Percentiles rank a stretch among this genome's conserved stretches.
Evolutionary conservation across 2,329 filamentous ascomycete genomes (phyloP).

Genomic region (Colletotrichum higginsianum): DNA sequence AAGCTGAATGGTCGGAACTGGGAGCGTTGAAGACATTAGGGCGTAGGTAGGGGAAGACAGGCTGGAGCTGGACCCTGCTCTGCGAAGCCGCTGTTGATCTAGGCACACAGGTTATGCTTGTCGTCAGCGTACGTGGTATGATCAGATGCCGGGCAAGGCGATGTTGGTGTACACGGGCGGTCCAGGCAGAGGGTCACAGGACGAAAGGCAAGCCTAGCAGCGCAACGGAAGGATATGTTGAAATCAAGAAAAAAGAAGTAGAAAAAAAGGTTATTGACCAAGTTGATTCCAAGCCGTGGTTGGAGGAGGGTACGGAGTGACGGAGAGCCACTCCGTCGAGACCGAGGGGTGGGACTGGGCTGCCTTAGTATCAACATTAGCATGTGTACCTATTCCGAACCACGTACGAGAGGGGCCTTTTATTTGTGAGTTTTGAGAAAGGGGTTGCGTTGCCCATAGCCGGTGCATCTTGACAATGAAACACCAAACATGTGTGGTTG

Average conservation of each 20-base stretch:
- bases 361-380: slow-evolving; percentile 17
- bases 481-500: background rate
- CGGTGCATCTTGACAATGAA: slow-evolving; percentile 7
- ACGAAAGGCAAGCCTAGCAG: background rate
- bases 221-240: slow-evolving; percentile 1
- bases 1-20: slow-evolving; percentile 15
- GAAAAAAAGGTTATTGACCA: background rate
- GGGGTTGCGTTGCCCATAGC: slow-evolving; percentile 1
- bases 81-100: slow-evolving; percentile 19
- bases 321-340: slow-evolving; percentile 33
- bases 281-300: slow-evolving; percentile 1
- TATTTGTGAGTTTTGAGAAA: slow-evolving; percentile 27
- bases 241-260: background rate
- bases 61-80: slow-evolving; percentile 9
- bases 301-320: slow-evolving; percentile 24
- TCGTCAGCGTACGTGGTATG: slow-evolving; percentile 3
- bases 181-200: background rate
- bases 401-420: background rate
- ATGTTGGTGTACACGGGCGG: background rate
- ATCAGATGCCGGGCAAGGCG: background rate
- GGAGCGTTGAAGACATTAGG: slow-evolving; percentile 5
- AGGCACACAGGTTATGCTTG: slow-evolving; percentile 5
- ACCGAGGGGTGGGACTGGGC: slow-evolving; percentile 17
- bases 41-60: slow-evolving; percentile 4
- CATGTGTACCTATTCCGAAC: slow-evolving; percentile 8